Conservation (phyloP, 192 early-diverging fungal species). For the Linnemannia exigua region DNA sequence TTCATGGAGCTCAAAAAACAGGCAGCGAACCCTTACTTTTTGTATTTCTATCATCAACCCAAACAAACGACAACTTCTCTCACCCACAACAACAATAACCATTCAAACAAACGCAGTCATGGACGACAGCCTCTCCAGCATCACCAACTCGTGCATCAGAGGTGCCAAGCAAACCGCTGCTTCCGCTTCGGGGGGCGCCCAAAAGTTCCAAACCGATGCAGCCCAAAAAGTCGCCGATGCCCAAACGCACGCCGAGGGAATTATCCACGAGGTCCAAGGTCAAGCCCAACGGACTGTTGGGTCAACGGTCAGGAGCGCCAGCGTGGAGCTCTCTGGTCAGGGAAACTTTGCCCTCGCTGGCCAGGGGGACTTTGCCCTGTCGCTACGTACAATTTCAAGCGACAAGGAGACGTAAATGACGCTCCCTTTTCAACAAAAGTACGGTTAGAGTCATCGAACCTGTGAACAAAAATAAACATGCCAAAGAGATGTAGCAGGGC, state of each 20-base stretch:
- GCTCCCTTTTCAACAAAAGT: not conserved
- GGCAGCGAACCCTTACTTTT: too few species aligned
- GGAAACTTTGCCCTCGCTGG: slow-evolving; percentile 15
- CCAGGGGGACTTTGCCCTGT: too few species aligned
- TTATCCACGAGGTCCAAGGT: slow-evolving; percentile 24
- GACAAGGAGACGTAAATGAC: too few species aligned
- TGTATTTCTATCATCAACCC: too few species aligned
- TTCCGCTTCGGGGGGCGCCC: slow-evolving; percentile 12
- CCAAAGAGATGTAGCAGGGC: too few species aligned
- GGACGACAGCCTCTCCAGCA: slow-evolving; percentile 5
- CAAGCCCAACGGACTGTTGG: slow-evolving; percentile 20
- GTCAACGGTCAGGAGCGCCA: not conserved
- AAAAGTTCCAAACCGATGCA: slow-evolving; percentile 27
- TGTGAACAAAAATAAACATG: not conserved
- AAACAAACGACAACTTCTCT: too few species aligned
- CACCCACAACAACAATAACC: too few species aligned
- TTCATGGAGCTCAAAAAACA: too few species aligned
- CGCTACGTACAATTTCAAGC: slow-evolving; percentile 14
- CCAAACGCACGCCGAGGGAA: slow-evolving; percentile 16
- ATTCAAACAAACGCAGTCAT: not conserved
- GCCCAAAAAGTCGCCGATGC: slow-evolving; percentile 8
- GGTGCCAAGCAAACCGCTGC: slow-evolving; percentile 21
- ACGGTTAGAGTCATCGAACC: not conserved
- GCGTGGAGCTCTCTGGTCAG: slow-evolving; percentile 2
- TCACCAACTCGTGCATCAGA: slow-evolving; percentile 23